These are phyloP conservation scores for Penicillium bialowiezense DNA, from an alignment of 495 filamentous ascomycete species.

Conservation along the genomic window DNA sequence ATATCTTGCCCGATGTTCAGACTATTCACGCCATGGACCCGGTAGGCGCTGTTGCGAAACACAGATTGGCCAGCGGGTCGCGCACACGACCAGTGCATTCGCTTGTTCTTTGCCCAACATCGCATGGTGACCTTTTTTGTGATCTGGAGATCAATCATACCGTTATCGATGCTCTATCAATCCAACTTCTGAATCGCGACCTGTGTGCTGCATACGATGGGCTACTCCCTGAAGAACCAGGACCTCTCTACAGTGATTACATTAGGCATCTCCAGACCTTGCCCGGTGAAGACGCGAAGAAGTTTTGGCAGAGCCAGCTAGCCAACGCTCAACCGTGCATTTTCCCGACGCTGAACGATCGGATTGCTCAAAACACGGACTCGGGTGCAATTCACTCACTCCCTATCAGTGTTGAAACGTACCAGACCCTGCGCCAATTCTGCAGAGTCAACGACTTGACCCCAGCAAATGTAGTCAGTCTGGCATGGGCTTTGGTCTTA, in stretches of 20 bases:
- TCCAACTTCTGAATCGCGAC: not conserved
- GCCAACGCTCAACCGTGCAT: conserved; percentile 37
- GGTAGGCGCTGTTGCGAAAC: too few species aligned
- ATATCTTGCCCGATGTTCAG: too few species aligned
- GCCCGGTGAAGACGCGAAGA: conserved; percentile 20
- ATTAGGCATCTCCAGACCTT: not conserved
- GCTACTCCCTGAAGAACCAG: not conserved
- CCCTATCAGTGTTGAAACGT: conserved; percentile 13
- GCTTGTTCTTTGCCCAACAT: too few species aligned
- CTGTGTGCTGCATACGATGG: not conserved
- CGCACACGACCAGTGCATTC: too few species aligned
- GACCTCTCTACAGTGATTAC: not conserved
- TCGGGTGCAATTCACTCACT: not conserved
- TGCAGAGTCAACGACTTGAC: conserved; percentile 1
- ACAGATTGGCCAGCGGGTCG: too few species aligned
- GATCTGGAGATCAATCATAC: not conserved
- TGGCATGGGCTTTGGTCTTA: conserved; percentile 43
- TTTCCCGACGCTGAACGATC: conserved; percentile 29
- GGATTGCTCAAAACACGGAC: conserved; percentile 2
- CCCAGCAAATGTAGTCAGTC: conserved; percentile 22
- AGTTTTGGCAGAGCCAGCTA: conserved; percentile 43
- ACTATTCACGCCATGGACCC: too few species aligned
- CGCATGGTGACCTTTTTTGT: not conserved
- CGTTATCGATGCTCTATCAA: not conserved
- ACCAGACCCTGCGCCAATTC: not conserved